Conservation (phyloP, 352 stramenopile genomes). For the Phytophthora fragariae region DNA sequence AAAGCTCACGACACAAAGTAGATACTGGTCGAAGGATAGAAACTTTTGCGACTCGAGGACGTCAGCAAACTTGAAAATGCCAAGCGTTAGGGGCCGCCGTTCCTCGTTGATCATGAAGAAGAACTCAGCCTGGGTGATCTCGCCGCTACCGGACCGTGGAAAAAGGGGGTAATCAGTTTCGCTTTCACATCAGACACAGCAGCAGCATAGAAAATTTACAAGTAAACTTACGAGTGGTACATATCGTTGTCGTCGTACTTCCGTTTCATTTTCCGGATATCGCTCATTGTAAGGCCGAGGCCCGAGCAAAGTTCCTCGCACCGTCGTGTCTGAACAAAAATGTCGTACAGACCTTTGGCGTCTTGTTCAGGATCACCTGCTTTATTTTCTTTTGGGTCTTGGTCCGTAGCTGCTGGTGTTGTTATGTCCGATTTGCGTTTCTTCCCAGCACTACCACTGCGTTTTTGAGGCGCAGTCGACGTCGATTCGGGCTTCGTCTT, state of each 20-base stretch:
- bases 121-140: constrained; percentile 79
- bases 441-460: constrained; percentile 4
- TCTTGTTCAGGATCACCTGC: constrained; percentile 31
- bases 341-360: constrained; percentile 50
- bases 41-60: constrained; percentile 57
- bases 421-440: constrained; percentile 4
- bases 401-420: neutral
- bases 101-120: constrained; percentile 80
- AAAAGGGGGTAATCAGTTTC: neutral
- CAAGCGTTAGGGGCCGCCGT: constrained; percentile 55
- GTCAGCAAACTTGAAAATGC: constrained; percentile 57
- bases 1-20: constrained; percentile 66
- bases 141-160: constrained; percentile 47
- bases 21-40: constrained; percentile 72
- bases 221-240: constrained; percentile 67
- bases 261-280: constrained; percentile 76
- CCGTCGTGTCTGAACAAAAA: constrained; percentile 61
- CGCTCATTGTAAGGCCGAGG: constrained; percentile 54
- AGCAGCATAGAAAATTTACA: neutral
- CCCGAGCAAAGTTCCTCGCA: constrained; percentile 63
- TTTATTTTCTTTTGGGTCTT: constrained; percentile 2
- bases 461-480: constrained; percentile 7
- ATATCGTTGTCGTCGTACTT: constrained; percentile 81
- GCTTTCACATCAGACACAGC: neutral
- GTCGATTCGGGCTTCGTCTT: neutral